phyloP scores from a whole-genome alignment of 345 rosid species.

The Ailanthus altissimus region DNA sequence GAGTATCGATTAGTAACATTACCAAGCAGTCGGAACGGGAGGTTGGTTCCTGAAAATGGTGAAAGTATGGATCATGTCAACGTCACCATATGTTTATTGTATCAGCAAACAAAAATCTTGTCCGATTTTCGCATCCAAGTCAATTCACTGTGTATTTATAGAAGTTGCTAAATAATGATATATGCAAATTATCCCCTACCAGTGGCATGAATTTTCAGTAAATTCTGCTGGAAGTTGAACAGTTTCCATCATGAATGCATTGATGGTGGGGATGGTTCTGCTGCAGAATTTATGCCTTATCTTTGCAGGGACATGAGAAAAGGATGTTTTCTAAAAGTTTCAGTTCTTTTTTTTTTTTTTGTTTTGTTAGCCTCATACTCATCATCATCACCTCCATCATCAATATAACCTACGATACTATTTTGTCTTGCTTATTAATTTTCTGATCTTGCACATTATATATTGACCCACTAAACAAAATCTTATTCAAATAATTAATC shows the following conservation, averaged over 20 bases:
- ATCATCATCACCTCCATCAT: conserved; percentile 6
- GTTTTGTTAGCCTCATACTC: neutral
- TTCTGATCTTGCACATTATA: neutral
- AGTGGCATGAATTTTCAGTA: conserved; percentile 11
- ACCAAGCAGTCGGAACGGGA: neutral
- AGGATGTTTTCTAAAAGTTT: conserved; percentile 14
- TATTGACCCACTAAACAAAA: neutral
- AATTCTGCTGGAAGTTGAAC: conserved; percentile 10
- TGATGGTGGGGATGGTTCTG: neutral
- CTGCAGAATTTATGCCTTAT: conserved; percentile 28
- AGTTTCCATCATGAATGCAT: conserved; percentile 13
- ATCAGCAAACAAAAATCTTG: neutral
- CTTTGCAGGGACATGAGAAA: conserved; percentile 24
- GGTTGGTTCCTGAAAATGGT: conserved; percentile 1
- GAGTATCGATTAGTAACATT: no score
- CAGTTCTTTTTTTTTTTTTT: conserved; percentile 17
- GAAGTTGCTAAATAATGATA: neutral
- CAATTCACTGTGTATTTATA: neutral
- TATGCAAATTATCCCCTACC: neutral
- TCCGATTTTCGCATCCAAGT: neutral
- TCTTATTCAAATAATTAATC: no score
- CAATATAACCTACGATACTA: neutral
- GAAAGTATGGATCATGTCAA: neutral
- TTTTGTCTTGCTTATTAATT: neutral
- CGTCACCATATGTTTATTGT: neutral